Conservation (phyloP, 164 flowering plant species). For the Aristolochia fimbriata region DNA sequence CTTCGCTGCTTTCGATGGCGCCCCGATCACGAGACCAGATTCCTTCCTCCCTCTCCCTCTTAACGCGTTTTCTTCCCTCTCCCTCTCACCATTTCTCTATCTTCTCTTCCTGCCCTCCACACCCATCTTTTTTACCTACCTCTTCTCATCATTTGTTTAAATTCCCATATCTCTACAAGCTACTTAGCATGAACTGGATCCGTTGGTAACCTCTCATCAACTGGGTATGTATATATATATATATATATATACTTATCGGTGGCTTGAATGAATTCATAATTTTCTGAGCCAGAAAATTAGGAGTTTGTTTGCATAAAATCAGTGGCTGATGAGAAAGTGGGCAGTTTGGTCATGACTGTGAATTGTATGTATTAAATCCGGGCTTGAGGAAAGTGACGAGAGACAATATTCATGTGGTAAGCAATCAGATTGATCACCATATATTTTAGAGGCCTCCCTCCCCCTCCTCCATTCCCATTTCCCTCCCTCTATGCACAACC, state of each 20-base stretch:
- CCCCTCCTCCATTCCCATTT: slow-evolving; percentile 8
- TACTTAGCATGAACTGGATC: too few species aligned
- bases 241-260: too few species aligned
- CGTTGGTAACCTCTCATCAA: too few species aligned
- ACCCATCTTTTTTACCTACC: not conserved
- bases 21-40: slow-evolving; percentile 26
- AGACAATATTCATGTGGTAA: slow-evolving; percentile 38
- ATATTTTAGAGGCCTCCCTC: slow-evolving; percentile 32
- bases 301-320: too few species aligned
- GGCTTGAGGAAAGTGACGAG: slow-evolving; percentile 23
- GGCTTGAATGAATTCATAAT: too few species aligned
- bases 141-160: too few species aligned
- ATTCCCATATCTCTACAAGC: too few species aligned
- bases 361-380: slow-evolving; percentile 3
- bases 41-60: too few species aligned
- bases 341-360: slow-evolving; percentile 14
- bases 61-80: not conserved
- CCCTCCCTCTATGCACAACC: not conserved
- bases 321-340: slow-evolving; percentile 3
- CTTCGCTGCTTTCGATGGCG: slow-evolving; percentile 46
- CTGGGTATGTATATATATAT: too few species aligned
- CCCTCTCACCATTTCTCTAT: not conserved
- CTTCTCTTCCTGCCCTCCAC: not conserved
- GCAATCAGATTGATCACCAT: slow-evolving; percentile 30
- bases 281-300: too few species aligned